Evolutionary conservation across 2,329 filamentous ascomycete species (phyloP).

Genomic region (Trichoderma oligosporum): DNA sequence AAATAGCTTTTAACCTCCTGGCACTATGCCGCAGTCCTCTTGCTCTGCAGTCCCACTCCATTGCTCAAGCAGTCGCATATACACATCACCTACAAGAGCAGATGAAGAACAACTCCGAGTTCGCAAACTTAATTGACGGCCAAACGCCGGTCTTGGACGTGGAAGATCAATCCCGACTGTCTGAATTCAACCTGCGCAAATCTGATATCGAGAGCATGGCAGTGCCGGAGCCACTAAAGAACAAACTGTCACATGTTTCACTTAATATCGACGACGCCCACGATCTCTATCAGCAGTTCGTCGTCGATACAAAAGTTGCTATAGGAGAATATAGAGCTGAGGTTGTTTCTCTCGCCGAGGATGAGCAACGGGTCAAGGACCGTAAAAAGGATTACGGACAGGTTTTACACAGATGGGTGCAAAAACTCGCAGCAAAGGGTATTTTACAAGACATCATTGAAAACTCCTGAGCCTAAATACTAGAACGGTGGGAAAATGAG

Average conservation of each 20-base stretch:
- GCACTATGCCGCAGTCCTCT: conserved; percentile 68
- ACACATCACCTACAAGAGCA: conserved; percentile 38
- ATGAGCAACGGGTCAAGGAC: conserved; percentile 50
- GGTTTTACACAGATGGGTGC: conserved; percentile 65
- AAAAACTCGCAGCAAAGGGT: conserved; percentile 63
- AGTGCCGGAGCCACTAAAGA: conserved; percentile 21
- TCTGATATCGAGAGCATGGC: conserved; percentile 26
- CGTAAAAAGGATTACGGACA: conserved; percentile 66
- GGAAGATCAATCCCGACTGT: conserved; percentile 26
- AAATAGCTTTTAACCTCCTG: conserved; percentile 73
- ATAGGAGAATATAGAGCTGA: conserved; percentile 49
- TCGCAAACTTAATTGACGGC: conserved; percentile 24
- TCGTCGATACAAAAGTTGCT: conserved; percentile 40
- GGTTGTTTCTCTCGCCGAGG: conserved; percentile 41
- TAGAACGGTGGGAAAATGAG: neutral
- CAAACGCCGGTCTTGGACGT: conserved; percentile 26
- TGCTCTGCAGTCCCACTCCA: conserved; percentile 42
- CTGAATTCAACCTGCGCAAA: conserved; percentile 31
- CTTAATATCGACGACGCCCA: conserved; percentile 29
- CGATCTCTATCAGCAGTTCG: conserved; percentile 38
- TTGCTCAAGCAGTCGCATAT: conserved; percentile 42
- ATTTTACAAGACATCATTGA: conserved; percentile 47
- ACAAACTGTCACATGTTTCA: conserved; percentile 18
- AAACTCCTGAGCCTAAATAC: conserved; percentile 1
- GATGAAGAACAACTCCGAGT: conserved; percentile 24